Evolutionary conservation across 2,329 filamentous ascomycete genomes (phyloP).

Genomic region (Pseudocercospora fuligena): DNA sequence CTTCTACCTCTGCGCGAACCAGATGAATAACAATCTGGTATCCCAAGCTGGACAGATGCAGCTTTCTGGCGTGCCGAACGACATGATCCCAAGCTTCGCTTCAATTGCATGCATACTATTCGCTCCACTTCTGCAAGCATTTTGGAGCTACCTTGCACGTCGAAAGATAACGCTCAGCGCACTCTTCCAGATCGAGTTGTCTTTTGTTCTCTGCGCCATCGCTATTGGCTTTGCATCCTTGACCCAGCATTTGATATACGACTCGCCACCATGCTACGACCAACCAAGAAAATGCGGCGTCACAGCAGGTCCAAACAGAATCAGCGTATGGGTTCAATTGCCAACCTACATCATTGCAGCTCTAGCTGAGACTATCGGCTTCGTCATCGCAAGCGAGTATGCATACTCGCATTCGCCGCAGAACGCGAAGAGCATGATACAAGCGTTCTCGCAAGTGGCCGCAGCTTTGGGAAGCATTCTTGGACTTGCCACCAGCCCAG

Average conservation of each 20-base stretch:
- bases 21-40: conserved; percentile 47
- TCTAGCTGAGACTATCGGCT: conserved; percentile 50
- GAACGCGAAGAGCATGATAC: conserved; percentile 47
- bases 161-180: conserved; percentile 54
- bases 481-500: conserved; percentile 41
- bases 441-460: conserved; percentile 42
- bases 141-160: conserved; percentile 41
- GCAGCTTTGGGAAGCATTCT: conserved; percentile 40
- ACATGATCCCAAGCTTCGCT: conserved; percentile 38
- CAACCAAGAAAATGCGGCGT: conserved; percentile 44
- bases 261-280: conserved; percentile 37
- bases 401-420: conserved; percentile 50
- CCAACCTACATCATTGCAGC: conserved; percentile 48
- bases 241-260: conserved; percentile 42
- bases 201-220: conserved; percentile 21
- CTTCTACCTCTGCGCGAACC: conserved; percentile 46
- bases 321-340: conserved; percentile 48
- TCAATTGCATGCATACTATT: conserved; percentile 21
- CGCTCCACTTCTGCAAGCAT: conserved; percentile 14
- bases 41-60: conserved; percentile 45
- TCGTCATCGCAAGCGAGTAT: conserved; percentile 51
- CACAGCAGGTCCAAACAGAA: conserved; percentile 35
- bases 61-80: conserved; percentile 42
- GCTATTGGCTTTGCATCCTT: conserved; percentile 14
- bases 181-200: conserved; percentile 30